phyloP scores from a whole-genome alignment of 768 basidiomycete genomes.

The Psilocybe cubensis region DNA sequence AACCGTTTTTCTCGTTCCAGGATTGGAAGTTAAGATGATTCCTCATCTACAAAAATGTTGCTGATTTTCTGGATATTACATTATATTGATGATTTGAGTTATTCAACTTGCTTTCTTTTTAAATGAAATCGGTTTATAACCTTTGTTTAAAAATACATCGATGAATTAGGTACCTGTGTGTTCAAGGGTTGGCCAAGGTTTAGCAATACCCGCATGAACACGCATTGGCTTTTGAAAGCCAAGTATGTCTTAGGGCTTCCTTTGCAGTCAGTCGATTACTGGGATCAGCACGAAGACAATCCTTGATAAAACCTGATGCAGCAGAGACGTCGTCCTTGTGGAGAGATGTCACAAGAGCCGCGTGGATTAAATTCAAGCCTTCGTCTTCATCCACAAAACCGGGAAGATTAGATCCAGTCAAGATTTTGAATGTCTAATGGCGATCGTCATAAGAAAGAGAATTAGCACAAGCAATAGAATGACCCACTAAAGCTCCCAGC shows the following conservation, averaged over 20 bases:
- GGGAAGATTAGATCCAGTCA: constrained; percentile 6
- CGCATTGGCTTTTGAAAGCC: constrained; percentile 7
- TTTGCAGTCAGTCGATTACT: constrained; percentile 1
- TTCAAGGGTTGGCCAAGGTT: too few species aligned
- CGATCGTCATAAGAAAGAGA: neutral
- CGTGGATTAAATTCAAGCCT: constrained; percentile 1
- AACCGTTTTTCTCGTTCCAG: too few species aligned
- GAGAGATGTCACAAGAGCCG: neutral
- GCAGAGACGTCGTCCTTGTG: constrained; percentile 3
- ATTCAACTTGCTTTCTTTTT: too few species aligned
- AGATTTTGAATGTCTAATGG: constrained; percentile 9
- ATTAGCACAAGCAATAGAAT: neutral
- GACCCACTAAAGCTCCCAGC: constrained; percentile 16
- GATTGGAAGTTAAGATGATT: too few species aligned
- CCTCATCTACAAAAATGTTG: too few species aligned
- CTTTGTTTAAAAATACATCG: too few species aligned
- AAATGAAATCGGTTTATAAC: too few species aligned
- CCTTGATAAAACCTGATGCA: constrained; percentile 14
- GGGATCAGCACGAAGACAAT: constrained; percentile 15
- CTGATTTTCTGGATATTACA: too few species aligned
- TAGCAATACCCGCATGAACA: constrained; percentile 14
- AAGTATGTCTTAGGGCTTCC: constrained; percentile 3
- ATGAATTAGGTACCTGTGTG: too few species aligned
- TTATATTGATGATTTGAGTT: too few species aligned
- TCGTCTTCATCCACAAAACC: too few species aligned